These are phyloP conservation scores for Vigna reflexopilosa DNA, from an alignment of 306 rosid species.

Conservation along the genomic window DNA sequence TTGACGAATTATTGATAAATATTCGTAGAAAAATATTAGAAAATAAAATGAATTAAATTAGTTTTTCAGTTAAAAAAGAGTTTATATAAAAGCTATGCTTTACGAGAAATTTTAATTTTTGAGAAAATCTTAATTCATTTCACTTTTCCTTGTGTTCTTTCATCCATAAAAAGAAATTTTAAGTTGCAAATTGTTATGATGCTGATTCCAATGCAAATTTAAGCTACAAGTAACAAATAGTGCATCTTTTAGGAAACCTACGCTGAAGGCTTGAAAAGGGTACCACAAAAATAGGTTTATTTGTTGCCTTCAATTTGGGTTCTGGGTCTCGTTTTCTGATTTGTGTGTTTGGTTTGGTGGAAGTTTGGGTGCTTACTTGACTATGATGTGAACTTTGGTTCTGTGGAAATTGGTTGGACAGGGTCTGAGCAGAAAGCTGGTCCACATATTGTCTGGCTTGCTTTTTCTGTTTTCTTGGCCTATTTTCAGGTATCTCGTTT, in stretches of 20 bases:
- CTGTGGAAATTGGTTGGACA: slow-evolving; percentile 45
- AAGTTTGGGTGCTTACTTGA: background rate
- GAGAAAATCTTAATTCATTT: background rate
- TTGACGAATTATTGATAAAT: background rate
- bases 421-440: slow-evolving; percentile 89
- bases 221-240: background rate
- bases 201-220: background rate
- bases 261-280: background rate
- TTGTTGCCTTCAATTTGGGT: slow-evolving; percentile 3
- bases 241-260: background rate
- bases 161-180: background rate
- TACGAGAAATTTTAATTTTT: too few species aligned
- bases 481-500: slow-evolving; percentile 75
- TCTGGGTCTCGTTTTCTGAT: slow-evolving; percentile 6
- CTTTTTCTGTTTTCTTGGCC: slow-evolving; percentile 87
- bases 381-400: background rate
- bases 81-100: too few species aligned
- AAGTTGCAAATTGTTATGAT: background rate
- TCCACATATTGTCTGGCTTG: slow-evolving; percentile 84
- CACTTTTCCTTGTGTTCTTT: background rate
- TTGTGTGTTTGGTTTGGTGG: background rate
- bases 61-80: background rate
- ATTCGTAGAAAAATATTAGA: background rate
- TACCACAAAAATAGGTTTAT: background rate
- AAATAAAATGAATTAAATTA: background rate